Evolutionary conservation across 2,329 filamentous ascomycete species (phyloP), one percentile per base, ranked within the genome.

Genomic region (Exophiala lecanii-corni): DNA sequence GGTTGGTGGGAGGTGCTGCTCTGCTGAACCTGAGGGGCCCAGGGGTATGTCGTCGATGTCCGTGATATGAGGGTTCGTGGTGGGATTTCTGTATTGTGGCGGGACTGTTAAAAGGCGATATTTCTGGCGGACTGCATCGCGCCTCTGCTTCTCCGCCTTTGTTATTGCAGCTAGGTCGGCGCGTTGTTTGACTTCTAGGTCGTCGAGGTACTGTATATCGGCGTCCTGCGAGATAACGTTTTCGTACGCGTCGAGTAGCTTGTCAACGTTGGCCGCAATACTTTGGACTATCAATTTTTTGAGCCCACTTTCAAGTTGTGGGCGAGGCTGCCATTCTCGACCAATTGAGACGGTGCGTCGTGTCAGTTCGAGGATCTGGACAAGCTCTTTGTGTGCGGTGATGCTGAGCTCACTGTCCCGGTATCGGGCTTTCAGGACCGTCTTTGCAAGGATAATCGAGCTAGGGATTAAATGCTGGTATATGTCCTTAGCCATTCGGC

Each of bases 391-490:
- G n/a, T 41, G 28, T 3, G 47, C 50, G 5, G 19, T 6, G 6
- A 30, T 5, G 34, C 38, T 41, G 9, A 48, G 33, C 17, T 26
- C 12, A n/a, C 36, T 16, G 15, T 48, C 33, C 9, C 28, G 38
- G 32, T 31, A 54, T 13, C 32, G 43, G 15, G 38, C 35, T 20
- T 39, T 46, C 3, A 56, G 36, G 5, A 41, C 47, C n/a, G 15
- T 18, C 28, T 41, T 53, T 12, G 45, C 30, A 13, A 54, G 31
- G 9, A 30, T 41, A 2, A 55, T 35, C 10, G 43, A 39, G 13
- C 36, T 25, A 9, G 49, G 54, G 26, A 56, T 46, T 15, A 56
- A 21, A 31, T 47, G 31, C 31, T 51, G 44, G 28, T 49, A 55
- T 15, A 55, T 26, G n/a, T 56, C 54, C n/a, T 33, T 28, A 4